phyloP scores from a whole-genome alignment of 2,329 filamentous ascomycete genomes.

The Sphaerostilbella broomeana region DNA sequence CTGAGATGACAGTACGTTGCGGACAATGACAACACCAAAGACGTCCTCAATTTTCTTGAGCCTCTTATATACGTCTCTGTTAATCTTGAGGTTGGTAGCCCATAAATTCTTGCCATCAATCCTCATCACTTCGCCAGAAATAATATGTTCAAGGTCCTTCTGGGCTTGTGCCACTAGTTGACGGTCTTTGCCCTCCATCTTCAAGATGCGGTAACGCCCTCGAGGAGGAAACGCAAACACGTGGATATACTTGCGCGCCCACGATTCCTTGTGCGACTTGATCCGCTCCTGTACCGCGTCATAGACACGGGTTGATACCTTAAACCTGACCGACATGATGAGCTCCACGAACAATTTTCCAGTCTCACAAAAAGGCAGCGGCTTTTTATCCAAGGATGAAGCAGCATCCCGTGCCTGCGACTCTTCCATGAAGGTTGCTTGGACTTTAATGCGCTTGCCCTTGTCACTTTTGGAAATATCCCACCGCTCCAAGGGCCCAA shows the following conservation, averaged over 20 bases:
- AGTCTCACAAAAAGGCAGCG: conserved; percentile 24
- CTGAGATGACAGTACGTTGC: conserved; percentile 2
- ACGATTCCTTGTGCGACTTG: conserved; percentile 6
- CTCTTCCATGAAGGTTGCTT: conserved; percentile 32
- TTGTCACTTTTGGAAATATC: conserved; percentile 18
- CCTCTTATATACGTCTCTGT: neutral
- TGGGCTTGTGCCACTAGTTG: conserved; percentile 3
- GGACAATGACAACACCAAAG: conserved; percentile 4
- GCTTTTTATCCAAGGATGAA: conserved; percentile 16
- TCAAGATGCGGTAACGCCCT: conserved; percentile 1
- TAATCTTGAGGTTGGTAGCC: neutral
- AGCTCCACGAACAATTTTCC: conserved; percentile 32
- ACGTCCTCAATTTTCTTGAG: conserved; percentile 1
- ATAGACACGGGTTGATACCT: conserved; percentile 30
- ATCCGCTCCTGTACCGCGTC: conserved; percentile 25
- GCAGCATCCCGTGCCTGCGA: conserved; percentile 28
- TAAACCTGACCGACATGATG: conserved; percentile 32
- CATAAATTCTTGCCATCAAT: conserved; percentile 3
- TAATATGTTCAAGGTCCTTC: neutral
- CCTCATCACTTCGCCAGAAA: conserved; percentile 2
- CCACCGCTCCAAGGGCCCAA: conserved; percentile 31
- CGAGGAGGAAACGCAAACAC: neutral
- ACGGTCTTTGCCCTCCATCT: conserved; percentile 6
- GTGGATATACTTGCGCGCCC: neutral
- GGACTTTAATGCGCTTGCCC: conserved; percentile 33